Conservation (phyloP, 306 rosid genomes). For the Inga oerstediana region DNA sequence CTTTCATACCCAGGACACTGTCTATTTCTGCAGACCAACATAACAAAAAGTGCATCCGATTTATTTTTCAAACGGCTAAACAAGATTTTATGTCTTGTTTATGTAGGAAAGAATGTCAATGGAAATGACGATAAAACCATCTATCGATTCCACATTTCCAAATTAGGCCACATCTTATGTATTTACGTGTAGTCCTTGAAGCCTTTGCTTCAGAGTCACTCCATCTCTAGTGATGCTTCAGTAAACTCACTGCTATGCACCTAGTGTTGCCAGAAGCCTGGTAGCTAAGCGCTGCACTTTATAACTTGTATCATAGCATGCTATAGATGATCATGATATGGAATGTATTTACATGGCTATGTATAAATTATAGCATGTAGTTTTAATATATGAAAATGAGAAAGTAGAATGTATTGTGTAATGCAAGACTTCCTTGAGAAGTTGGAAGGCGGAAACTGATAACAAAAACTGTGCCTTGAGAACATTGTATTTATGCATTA, state of each 20-base stretch:
- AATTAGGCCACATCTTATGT: background rate
- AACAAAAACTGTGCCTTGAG: background rate
- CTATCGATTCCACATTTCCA: background rate
- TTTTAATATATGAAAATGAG: background rate
- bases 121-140: no score
- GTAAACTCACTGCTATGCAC: background rate
- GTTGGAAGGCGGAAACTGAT: slow-evolving; percentile 9
- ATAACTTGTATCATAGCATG: background rate
- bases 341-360: background rate
- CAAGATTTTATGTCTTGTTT: background rate
- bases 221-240: background rate
- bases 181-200: background rate
- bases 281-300: background rate
- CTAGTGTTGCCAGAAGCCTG: background rate
- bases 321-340: background rate
- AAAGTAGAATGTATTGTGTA: background rate
- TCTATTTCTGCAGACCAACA: background rate
- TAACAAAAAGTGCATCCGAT: background rate
- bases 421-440: slow-evolving; percentile 6
- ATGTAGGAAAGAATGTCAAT: no score
- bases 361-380: background rate
- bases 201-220: background rate
- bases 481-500: background rate
- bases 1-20: background rate
- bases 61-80: background rate